These are phyloP conservation scores for Leptodontidium sp. DNA, from an alignment of 2,329 filamentous ascomycete genomes.

Conservation along the genomic window DNA sequence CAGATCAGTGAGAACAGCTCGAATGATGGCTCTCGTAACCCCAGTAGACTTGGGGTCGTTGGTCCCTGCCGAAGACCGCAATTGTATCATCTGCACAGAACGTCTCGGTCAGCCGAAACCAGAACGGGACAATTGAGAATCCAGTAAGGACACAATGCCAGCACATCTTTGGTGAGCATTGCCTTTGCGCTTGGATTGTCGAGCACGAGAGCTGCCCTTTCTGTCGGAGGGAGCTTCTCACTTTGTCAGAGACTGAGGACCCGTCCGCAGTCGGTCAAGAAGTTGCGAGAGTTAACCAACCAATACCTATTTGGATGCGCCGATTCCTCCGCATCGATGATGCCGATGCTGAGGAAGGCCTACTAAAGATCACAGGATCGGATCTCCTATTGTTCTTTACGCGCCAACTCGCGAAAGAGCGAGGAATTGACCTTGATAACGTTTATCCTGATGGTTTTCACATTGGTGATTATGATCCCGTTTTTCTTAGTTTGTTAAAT, in stretches of 20 bases:
- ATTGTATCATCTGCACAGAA: neutral
- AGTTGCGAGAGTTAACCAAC: neutral
- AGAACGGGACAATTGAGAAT: neutral
- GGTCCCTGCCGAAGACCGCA: neutral
- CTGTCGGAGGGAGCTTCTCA: neutral
- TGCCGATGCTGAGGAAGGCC: neutral
- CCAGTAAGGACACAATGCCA: constrained; percentile 5
- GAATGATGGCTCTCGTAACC: neutral
- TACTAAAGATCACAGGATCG: neutral
- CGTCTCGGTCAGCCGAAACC: neutral
- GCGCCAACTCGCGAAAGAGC: too few species aligned
- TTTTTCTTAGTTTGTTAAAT: too few species aligned
- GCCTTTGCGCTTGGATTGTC: neutral
- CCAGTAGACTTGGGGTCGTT: neutral
- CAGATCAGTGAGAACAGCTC: neutral
- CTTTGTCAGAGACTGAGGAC: neutral
- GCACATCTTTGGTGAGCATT: neutral
- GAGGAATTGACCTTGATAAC: too few species aligned
- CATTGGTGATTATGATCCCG: too few species aligned
- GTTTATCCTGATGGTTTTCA: too few species aligned
- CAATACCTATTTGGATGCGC: neutral
- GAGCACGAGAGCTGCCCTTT: neutral
- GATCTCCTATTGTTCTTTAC: too few species aligned
- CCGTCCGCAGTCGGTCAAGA: neutral
- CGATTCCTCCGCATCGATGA: neutral